Base-by-base conservation (phyloP, 805 yeast genomes). In the Cyberlindnera petersonii region DNA sequence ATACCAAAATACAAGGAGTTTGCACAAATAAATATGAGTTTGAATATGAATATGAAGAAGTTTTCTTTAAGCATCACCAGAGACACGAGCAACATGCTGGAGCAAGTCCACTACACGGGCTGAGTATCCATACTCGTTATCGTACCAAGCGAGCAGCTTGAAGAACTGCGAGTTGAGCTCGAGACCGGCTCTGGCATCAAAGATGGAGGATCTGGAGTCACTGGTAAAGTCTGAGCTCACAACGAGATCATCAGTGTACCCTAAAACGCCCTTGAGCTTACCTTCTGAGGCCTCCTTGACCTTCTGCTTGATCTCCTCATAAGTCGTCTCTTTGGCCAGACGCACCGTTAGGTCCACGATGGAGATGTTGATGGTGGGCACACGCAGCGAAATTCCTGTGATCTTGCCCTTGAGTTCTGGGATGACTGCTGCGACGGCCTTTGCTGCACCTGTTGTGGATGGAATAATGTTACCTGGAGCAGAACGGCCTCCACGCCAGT, bases 401-500 rank as follows among this genome's bases (percentile, higher is more conserved):
- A 79, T 73, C 66, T 77, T 78, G 66, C 84, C 85, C 66, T 76
- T 74, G 60, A 79, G 72, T 60, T 71, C 79, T 55, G 85, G 85
- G 53, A 79, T 76, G 60, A 78, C 84, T 68, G 75, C 77, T 68
- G 83, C 84, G 55, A 79, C 85, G 54, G 83, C 83, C 73, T 79
- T 79, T 49, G 85, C 85, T 54, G 85, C 85, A 73, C 85, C 85
- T 40, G 85, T 79, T 52, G 84, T 76, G 42, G 84, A 78, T 66
- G 85, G 85, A 58, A 79, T 79, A 62, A 79, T 78, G 77, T 79
- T 78, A 60, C 79, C 83, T 47, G 82, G 75, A 59, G 85, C 85
- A 56, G 84, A 76, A 72, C 85, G 74, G 65, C 84, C 85, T 70
- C 84, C 84, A 75, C 85, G 77, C 85, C 85, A 78, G 71, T 78